phyloP scores from a whole-genome alignment of 305 asterid genomes.

The Petunia hybrid region DNA sequence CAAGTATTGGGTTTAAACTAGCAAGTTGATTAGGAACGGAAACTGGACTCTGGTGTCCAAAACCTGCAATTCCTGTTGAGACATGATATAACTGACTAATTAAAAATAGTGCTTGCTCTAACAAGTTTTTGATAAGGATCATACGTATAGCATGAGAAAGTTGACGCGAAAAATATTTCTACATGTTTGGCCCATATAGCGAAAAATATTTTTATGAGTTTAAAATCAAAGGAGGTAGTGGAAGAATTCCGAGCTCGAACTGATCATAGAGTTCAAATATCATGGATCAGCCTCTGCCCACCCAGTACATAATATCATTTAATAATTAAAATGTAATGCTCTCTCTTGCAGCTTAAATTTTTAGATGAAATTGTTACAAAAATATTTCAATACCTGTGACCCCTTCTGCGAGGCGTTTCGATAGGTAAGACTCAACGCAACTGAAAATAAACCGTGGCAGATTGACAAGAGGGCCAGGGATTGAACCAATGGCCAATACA shows the following conservation, averaged over 20 bases:
- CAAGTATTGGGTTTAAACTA: conserved; percentile 1
- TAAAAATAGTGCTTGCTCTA: background rate
- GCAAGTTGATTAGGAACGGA: conserved; percentile 30
- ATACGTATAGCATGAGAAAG: no score
- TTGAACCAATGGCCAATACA: conserved; percentile 3
- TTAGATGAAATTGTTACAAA: background rate
- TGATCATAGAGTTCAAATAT: no score
- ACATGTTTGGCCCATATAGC: background rate
- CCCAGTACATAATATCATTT: no score
- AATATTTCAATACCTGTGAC: background rate
- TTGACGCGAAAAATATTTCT: no score
- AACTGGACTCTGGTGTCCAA: conserved; percentile 28
- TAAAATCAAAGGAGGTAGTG: no score
- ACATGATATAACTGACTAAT: background rate
- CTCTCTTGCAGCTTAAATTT: background rate
- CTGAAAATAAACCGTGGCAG: conserved; percentile 24
- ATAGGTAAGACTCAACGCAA: background rate
- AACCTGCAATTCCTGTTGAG: conserved; percentile 32
- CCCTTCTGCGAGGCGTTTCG: conserved; percentile 18
- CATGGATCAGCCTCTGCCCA: no score
- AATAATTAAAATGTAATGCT: no score
- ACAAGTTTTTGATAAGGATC: background rate
- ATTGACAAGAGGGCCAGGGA: background rate
- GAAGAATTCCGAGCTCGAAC: no score
- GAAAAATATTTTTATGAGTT: no score